phyloP scores from a whole-genome alignment of 2,329 filamentous ascomycete species.

The Trichoderma lentiforme region DNA sequence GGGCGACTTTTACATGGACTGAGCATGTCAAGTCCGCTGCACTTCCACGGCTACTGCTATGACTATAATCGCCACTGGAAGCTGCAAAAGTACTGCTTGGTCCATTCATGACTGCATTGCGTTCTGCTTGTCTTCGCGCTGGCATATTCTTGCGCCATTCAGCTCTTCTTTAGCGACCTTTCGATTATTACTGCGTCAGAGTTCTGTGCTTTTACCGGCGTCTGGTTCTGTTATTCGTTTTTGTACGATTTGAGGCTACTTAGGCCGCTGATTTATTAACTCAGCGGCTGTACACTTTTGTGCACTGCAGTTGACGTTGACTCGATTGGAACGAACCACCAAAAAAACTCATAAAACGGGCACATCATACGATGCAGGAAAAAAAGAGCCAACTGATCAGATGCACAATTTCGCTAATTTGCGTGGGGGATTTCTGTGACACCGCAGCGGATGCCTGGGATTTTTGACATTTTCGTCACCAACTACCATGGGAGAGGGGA shows the following conservation, averaged over 20 bases:
- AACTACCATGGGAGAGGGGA: not conserved
- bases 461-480: not conserved
- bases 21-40: conserved; percentile 21
- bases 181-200: not conserved
- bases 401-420: not conserved
- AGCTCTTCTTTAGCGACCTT: not conserved
- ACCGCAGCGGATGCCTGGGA: not conserved
- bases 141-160: not conserved
- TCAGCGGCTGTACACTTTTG: not conserved
- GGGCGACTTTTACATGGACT: conserved; percentile 98
- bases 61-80: not conserved
- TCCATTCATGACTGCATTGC: conserved; percentile 2
- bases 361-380: not conserved
- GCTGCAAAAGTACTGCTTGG: not conserved
- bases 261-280: not conserved
- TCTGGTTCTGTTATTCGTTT: not conserved
- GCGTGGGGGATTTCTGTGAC: not conserved
- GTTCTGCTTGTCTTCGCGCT: not conserved
- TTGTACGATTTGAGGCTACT: conserved; percentile 10
- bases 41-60: not conserved
- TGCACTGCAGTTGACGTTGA: not conserved
- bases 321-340: not conserved
- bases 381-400: not conserved
- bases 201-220: not conserved
- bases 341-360: not conserved